These are phyloP conservation scores for Trypanosoma cruzi DNA, from an alignment of 208 protist species.

Conservation along the genomic window DNA sequence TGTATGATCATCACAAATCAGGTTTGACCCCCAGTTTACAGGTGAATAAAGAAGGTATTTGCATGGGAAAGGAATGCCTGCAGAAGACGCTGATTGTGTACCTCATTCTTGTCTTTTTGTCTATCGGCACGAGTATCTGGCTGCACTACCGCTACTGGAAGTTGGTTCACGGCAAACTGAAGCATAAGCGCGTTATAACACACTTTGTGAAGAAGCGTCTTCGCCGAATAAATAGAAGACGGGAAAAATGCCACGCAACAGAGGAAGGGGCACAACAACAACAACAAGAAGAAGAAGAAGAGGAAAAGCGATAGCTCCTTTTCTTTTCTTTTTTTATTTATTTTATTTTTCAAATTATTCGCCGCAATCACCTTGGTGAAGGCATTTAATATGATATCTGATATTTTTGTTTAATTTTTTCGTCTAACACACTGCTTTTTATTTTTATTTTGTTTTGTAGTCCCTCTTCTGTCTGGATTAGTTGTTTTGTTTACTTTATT, in stretches of 20 bases:
- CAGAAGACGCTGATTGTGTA: conserved; percentile 49
- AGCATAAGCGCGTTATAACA: conserved; percentile 35
- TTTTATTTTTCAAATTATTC: conserved; percentile 16
- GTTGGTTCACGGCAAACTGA: conserved; percentile 35
- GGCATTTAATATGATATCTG: no score
- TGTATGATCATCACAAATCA: conserved; percentile 37
- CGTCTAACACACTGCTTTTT: no score
- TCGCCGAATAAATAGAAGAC: neutral
- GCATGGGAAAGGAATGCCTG: conserved; percentile 48
- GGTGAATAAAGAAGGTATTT: conserved; percentile 15
- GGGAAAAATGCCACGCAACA: neutral
- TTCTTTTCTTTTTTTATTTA: conserved; percentile 20
- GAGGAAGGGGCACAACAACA: neutral
- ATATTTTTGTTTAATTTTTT: no score
- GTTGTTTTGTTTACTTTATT: no score
- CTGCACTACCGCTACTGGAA: conserved; percentile 46
- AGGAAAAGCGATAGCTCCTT: neutral
- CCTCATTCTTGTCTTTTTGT: conserved; percentile 26
- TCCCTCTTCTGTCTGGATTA: no score
- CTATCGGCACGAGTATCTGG: conserved; percentile 13
- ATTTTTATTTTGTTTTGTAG: no score
- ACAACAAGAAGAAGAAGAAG: no score
- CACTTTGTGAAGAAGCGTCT: conserved; percentile 24
- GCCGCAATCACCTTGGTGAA: no score
- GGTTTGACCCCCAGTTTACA: conserved; percentile 15